phyloP scores from a whole-genome alignment of 805 yeast genomes.

The Candida insectalens region DNA sequence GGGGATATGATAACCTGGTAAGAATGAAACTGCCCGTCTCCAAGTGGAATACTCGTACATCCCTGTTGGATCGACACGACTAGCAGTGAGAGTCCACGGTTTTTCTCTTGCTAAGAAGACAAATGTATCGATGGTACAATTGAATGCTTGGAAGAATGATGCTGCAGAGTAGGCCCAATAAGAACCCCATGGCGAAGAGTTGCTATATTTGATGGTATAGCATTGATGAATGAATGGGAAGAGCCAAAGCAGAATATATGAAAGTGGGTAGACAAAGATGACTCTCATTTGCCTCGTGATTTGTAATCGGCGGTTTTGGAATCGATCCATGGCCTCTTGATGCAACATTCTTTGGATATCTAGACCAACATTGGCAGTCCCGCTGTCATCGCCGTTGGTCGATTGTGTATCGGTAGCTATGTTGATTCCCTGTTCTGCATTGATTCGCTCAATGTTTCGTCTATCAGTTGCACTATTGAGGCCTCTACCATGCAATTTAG shows the following conservation, averaged over 20 bases:
- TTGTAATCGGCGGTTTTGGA: conserved; percentile 51
- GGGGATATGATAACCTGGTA: conserved; percentile 18
- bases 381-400: background rate
- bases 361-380: conserved; percentile 12
- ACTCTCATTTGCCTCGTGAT: conserved; percentile 72
- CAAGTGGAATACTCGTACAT: conserved; percentile 9
- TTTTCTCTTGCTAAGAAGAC: conserved; percentile 72
- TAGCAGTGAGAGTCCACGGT: conserved; percentile 50
- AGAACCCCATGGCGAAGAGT: background rate
- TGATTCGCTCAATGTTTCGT: conserved; percentile 16
- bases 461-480: conserved; percentile 17
- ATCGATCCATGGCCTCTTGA: conserved; percentile 47
- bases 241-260: conserved; percentile 74
- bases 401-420: background rate
- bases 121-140: conserved; percentile 65
- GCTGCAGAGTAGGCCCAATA: conserved; percentile 56
- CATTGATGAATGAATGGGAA: conserved; percentile 66
- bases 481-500: conserved; percentile 20
- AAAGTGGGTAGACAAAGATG: conserved; percentile 75
- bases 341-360: conserved; percentile 34
- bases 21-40: conserved; percentile 15
- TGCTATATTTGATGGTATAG: conserved; percentile 41
- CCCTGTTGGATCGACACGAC: conserved; percentile 14
- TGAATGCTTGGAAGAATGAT: conserved; percentile 74
- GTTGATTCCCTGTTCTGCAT: conserved; percentile 5